These are phyloP conservation scores for Xylaria intraflava DNA, from an alignment of 495 filamentous ascomycete genomes.

Conservation along the genomic window DNA sequence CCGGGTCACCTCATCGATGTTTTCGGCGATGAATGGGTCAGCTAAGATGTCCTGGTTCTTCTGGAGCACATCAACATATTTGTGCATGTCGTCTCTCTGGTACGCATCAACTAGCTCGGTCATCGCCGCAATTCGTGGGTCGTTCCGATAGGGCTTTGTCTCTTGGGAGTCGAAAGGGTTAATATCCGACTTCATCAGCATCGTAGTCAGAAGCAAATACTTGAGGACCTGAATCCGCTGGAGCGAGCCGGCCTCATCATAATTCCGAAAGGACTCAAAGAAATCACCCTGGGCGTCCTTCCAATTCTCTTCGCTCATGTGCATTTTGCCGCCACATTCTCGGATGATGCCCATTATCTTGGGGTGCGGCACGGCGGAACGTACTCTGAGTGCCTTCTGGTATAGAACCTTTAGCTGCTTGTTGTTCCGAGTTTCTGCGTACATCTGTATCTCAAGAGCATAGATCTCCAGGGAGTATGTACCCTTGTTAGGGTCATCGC, in stretches of 20 bases:
- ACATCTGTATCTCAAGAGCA: slow-evolving; percentile 97
- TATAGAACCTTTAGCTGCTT: slow-evolving; percentile 93
- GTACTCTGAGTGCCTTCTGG: slow-evolving; percentile 79
- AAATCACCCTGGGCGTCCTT: slow-evolving; percentile 95
- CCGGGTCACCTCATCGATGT: slow-evolving; percentile 97
- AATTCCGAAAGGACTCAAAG: slow-evolving; percentile 97
- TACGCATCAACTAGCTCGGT: slow-evolving; percentile 94
- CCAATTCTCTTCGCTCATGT: slow-evolving; percentile 99
- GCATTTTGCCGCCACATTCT: slow-evolving; percentile 99
- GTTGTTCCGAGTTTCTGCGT: slow-evolving; percentile 92
- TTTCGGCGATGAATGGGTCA: slow-evolving; percentile 96
- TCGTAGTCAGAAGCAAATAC: slow-evolving; percentile 90
- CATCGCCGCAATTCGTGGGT: slow-evolving; percentile 93
- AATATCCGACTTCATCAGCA: slow-evolving; percentile 99
- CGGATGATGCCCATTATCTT: slow-evolving; percentile 99
- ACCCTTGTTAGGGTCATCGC: slow-evolving; percentile 91
- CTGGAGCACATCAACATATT: slow-evolving; percentile 80
- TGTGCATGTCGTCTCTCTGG: slow-evolving; percentile 89
- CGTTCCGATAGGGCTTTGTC: slow-evolving; percentile 97
- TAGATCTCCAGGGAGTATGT: slow-evolving; percentile 95
- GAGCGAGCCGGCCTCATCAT: slow-evolving; percentile 93
- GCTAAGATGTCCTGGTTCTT: slow-evolving; percentile 83
- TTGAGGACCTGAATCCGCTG: slow-evolving; percentile 97
- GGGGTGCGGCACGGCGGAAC: slow-evolving; percentile 92
- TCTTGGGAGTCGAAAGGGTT: slow-evolving; percentile 99